phyloP scores from a whole-genome alignment of 306 rosid species.

The Glycine soja region DNA sequence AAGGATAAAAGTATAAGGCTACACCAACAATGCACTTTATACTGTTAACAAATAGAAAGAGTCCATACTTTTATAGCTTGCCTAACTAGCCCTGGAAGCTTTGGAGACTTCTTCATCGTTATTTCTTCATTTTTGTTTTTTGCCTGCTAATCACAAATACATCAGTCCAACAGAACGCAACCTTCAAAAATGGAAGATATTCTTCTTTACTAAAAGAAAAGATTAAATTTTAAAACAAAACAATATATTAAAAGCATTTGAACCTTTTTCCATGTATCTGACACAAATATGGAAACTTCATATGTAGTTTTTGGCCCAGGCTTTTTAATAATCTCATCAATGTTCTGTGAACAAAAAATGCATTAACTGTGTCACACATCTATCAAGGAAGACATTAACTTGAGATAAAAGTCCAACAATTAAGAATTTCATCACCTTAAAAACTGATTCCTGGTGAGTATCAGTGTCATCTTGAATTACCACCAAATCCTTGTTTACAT shows the following conservation, averaged over 20 bases:
- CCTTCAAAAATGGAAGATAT: slow-evolving; percentile 9
- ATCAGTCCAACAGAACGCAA: slow-evolving; percentile 2
- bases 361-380: slow-evolving; percentile 43
- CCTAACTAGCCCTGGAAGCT: slow-evolving; percentile 42
- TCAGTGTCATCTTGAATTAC: slow-evolving; percentile 54
- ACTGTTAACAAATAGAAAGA: slow-evolving; percentile 26
- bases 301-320: slow-evolving; percentile 80
- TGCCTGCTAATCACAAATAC: slow-evolving; percentile 58
- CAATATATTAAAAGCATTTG: neutral
- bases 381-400: slow-evolving; percentile 39
- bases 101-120: slow-evolving; percentile 50
- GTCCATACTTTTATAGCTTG: slow-evolving; percentile 59
- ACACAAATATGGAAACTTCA: slow-evolving; percentile 84
- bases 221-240: slow-evolving; percentile 16
- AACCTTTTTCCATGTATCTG: slow-evolving; percentile 87
- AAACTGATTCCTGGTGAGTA: slow-evolving; percentile 58
- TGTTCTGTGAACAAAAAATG: slow-evolving; percentile 61
- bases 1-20: neutral
- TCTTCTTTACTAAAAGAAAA: neutral
- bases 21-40: slow-evolving; percentile 18
- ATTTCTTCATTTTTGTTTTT: slow-evolving; percentile 55
- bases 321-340: slow-evolving; percentile 63
- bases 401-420: slow-evolving; percentile 3
- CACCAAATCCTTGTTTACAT: slow-evolving; percentile 45
- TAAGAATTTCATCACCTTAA: slow-evolving; percentile 64